These are phyloP conservation scores for Pilobolus umbonatus DNA, from an alignment of 192 early-diverging fungal species.

Conservation along the genomic window DNA sequence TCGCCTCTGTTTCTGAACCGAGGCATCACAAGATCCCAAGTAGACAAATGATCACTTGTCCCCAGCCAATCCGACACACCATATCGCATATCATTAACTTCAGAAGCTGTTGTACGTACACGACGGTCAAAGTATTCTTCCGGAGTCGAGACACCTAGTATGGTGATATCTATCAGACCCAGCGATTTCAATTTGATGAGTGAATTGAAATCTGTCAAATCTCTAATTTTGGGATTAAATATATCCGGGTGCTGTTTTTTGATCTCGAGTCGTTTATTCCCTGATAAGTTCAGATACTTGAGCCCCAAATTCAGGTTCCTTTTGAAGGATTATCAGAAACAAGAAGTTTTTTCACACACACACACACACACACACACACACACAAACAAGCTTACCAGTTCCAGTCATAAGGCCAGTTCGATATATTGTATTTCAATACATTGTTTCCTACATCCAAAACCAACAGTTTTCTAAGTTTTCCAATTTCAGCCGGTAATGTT, in stretches of 20 bases:
- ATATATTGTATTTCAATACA: constrained; percentile 86
- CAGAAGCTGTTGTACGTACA: constrained; percentile 76
- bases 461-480: constrained; percentile 72
- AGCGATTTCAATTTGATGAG: constrained; percentile 71
- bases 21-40: constrained; percentile 84
- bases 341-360: too few relatives aligned
- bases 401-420: constrained; percentile 95
- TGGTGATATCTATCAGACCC: constrained; percentile 86
- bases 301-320: constrained; percentile 87
- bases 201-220: constrained; percentile 71
- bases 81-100: constrained; percentile 77
- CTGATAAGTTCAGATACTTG: constrained; percentile 88
- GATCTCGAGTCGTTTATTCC: constrained; percentile 88
- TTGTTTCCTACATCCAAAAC: constrained; percentile 86
- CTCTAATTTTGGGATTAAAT: constrained; percentile 33
- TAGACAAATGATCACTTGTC: constrained; percentile 60
- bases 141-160: constrained; percentile 64
- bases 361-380: neutral
- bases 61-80: constrained; percentile 83
- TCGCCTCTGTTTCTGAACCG: constrained; percentile 79
- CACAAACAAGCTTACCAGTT: too few relatives aligned
- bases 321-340: too few relatives aligned
- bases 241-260: constrained; percentile 39
- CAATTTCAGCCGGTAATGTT: constrained; percentile 85
- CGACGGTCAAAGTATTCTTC: constrained; percentile 79